phyloP scores from a whole-genome alignment of 1,284 basidiomycete species.

The Sphagnurus paluster region DNA sequence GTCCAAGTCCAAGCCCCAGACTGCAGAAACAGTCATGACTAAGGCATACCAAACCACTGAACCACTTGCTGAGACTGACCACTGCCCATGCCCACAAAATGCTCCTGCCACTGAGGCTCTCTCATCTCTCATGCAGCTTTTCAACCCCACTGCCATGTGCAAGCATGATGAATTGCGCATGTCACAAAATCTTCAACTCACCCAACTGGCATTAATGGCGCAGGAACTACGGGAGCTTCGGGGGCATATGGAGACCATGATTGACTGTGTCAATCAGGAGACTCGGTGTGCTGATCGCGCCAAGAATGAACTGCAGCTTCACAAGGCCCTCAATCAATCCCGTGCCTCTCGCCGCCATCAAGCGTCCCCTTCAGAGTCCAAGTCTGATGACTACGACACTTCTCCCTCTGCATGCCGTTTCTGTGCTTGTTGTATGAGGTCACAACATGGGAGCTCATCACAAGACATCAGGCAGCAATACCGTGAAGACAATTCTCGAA shows the following conservation, averaged over 20 bases:
- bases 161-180: slow-evolving; percentile 4
- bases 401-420: too few species aligned
- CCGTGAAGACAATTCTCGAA: too few species aligned
- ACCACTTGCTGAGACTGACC: slow-evolving; percentile 4
- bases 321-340: not conserved
- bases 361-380: too few species aligned
- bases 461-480: too few species aligned
- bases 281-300: not conserved
- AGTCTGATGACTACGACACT: too few species aligned
- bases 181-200: slow-evolving; percentile 10
- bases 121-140: slow-evolving; percentile 3
- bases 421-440: too few species aligned
- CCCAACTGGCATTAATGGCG: slow-evolving; percentile 4
- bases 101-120: slow-evolving; percentile 7
- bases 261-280: slow-evolving; percentile 1
- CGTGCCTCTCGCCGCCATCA: too few species aligned
- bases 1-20: not conserved
- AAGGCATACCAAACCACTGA: slow-evolving; percentile 5
- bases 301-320: not conserved
- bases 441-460: too few species aligned
- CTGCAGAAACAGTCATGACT: slow-evolving; percentile 1
- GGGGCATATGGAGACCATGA: not conserved
- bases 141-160: slow-evolving; percentile 4
- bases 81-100: not conserved
- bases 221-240: slow-evolving; percentile 4